Percentiles rank a stretch among this genome's conserved stretches.
phyloP scores from a whole-genome alignment of 75 land plant genomes.

The Picea sitchensis region DNA sequence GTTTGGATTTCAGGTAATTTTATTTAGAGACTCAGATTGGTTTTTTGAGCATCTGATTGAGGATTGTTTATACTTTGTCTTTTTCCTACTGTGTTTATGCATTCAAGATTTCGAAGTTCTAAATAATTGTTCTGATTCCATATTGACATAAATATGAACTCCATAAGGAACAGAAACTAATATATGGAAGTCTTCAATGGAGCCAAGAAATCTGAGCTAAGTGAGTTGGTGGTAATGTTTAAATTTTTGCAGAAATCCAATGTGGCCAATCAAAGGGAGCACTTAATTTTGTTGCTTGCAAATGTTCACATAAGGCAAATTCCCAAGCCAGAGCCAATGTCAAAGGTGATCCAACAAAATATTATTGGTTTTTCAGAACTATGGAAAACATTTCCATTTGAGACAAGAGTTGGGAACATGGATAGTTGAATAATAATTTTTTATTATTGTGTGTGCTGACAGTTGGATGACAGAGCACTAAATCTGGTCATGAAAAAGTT shows the following conservation, averaged over 20 bases:
- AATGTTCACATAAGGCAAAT: slow-evolving; percentile 62
- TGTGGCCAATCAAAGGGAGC: slow-evolving; percentile 89
- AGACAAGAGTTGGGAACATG: not conserved
- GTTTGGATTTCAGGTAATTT: slow-evolving; percentile 87
- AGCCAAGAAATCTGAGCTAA: too few relatives aligned
- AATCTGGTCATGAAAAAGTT: slow-evolving; percentile 66
- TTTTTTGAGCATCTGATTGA: not conserved
- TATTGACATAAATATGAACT: not conserved
- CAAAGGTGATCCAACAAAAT: slow-evolving; percentile 28
- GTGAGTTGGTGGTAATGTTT: not conserved
- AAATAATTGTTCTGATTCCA: not conserved
- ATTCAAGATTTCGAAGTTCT: too few relatives aligned
- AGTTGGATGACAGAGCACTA: slow-evolving; percentile 73
- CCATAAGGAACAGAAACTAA: too few relatives aligned
- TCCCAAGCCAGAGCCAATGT: slow-evolving; percentile 28
- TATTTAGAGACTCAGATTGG: not conserved
- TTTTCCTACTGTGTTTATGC: not conserved
- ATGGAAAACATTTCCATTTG: not conserved
- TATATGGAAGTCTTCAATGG: too few relatives aligned
- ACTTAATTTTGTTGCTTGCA: slow-evolving; percentile 84
- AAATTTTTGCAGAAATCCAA: slow-evolving; percentile 62
- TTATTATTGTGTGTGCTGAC: slow-evolving; percentile 1
- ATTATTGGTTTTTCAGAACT: slow-evolving; percentile 6
- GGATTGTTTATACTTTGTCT: not conserved
- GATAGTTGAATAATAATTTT: not conserved